Base-by-base conservation (phyloP, 768 basidiomycete species). In the Crassisporium funariophilum region DNA sequence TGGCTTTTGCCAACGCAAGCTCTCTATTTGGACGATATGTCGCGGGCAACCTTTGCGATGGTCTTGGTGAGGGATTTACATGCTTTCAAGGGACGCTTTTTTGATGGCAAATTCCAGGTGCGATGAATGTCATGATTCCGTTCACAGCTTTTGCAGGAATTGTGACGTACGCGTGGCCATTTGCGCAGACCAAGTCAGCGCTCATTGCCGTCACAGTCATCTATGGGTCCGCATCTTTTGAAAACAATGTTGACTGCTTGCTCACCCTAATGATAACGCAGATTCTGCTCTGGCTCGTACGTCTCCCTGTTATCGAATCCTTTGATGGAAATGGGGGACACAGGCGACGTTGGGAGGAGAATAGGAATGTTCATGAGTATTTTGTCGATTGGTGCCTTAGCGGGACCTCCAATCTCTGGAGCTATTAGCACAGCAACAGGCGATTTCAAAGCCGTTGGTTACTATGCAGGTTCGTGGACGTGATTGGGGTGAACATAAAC, bases 401-500 rank as follows among this genome's bases (percentile, higher is more conserved):
- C 73, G 0, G 88, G 88, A 0, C 84, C 86, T 2, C 88, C 88
- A 0, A 84, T 88, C 49, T 85, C 85, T 6, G 88, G 88, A 1
- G 82, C 82, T 0, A 86, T 90, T 53, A 74, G 76, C 42, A 60
- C 59, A 0, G 69, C 74, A 0, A 78, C 82, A 1, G 76, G 74
- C 2, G 72, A 73, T 0, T 91, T 79, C 55, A 66, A 72, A 31
- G 69, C 57, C 2, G 80, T 82, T 7, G 83, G 83, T 1, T 69
- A 68, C 41, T 86, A 76, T 54, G 83, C 82, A 31, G 81, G 79
- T 74, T 24, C 13, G 61, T 61, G 12, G 10, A 2, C 17, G 7
- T 20, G 8, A 20, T 24, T 23, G 20, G 10, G 12, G 8, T 16
- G 13, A 37, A 29, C 19, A 5, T 50, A 19, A 33, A 37, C 13